Conservation (phyloP, 768 basidiomycete species). For the Cytidiella melzeri region DNA sequence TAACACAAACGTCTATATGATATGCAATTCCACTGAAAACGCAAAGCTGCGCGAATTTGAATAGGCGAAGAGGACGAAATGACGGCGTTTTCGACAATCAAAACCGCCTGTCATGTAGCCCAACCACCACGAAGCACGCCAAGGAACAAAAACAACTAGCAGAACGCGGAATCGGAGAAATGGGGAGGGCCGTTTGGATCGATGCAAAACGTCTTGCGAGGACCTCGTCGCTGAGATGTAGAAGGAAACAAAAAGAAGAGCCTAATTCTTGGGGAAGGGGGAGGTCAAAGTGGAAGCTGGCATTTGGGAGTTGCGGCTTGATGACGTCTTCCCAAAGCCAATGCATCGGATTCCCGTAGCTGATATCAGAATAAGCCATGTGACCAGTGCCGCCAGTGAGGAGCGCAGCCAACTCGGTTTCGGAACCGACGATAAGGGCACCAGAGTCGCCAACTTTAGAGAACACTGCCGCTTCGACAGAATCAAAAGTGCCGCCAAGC, state of each 20-base stretch:
- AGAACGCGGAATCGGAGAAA: too few relatives aligned
- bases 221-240: background rate
- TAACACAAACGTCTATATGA: too few relatives aligned
- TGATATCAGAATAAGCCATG: constrained; percentile 12
- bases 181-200: too few relatives aligned
- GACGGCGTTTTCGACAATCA: too few relatives aligned
- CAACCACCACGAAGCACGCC: too few relatives aligned
- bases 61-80: too few relatives aligned
- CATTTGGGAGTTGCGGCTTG: constrained; percentile 10
- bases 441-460: constrained; percentile 19
- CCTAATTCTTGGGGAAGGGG: background rate
- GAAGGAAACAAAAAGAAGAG: constrained; percentile 6
- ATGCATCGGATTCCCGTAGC: constrained; percentile 25
- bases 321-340: constrained; percentile 13
- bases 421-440: constrained; percentile 13
- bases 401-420: constrained; percentile 21
- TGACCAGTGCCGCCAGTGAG: constrained; percentile 24
- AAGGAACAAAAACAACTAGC: too few relatives aligned
- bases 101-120: too few relatives aligned
- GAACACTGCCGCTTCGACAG: constrained; percentile 19
- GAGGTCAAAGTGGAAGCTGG: constrained; percentile 20
- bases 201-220: background rate
- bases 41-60: too few relatives aligned
- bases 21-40: too few relatives aligned
- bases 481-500: constrained; percentile 14